Base-by-base conservation (phyloP, 1,284 basidiomycete genomes). In the Cryptococcus depauperatus region DNA sequence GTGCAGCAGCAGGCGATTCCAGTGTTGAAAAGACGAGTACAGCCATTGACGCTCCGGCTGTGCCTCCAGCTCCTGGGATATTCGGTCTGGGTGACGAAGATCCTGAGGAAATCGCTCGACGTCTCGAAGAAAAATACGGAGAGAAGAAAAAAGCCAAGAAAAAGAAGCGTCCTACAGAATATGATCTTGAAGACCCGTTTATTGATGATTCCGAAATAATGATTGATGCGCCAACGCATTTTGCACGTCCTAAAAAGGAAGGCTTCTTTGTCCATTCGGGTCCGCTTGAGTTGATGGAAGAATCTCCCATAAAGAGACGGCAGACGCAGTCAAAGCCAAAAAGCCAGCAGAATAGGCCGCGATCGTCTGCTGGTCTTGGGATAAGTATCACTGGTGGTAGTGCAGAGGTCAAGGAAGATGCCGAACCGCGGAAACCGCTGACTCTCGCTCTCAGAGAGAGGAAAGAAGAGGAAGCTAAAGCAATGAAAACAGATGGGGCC, bases 191-290 rank as follows among this genome's bases (percentile, higher is more conserved):
- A 1, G 93, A 98, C 71, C 85, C 88, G 0, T 97, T 97, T 72
- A 96, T 98, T 61, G 93, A 98, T 74, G 93, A 98, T 71, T 89
- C 89, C 0, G 92, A 98, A 65, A 77, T 95, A 44, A 81, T 80
- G 18, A 75, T 92, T 34, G 91, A 96, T 71, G 83, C 92, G 62
- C 83, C 90, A 1, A 89, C 85, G 2, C 87, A 81, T 70, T 86
- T 89, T 61, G 87, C 85, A n/a, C 83, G 90, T 69, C 92, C 91
- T 2, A 89, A 86, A 69, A 85, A 92, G 58, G 83, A 88, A 58
- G 92, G 92, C 1, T 96, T 92, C 73, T 95, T 92, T 61, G 90
- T 96, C 18, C 85, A 84, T 11, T 78, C 78, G 22, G 89, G 89
- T 1, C 81, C 85, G 52, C 83, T 93, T 6, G 86, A 87, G 4